Conservation (phyloP, 108 stramenopile genomes). For the Fragilaria crotonensis region DNA sequence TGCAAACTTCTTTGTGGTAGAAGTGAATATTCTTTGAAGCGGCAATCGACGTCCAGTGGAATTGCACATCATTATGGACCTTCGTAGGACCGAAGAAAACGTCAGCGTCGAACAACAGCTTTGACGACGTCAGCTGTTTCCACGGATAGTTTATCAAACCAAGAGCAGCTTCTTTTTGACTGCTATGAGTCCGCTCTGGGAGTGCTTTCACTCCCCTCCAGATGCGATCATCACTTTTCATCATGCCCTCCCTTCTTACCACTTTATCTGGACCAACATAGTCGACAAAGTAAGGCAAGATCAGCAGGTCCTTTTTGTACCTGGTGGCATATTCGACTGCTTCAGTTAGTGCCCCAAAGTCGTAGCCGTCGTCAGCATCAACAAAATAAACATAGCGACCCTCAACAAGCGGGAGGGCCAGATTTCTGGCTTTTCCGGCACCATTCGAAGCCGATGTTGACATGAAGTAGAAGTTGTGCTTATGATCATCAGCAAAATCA, state of each 20-base stretch:
- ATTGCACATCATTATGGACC: conserved; percentile 4
- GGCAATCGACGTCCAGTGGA: conserved; percentile 4
- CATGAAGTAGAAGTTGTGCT: conserved; percentile 5
- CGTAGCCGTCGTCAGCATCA: not conserved
- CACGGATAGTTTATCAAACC: conserved; percentile 3
- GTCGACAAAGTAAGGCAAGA: not conserved
- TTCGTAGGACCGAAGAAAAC: conserved; percentile 9
- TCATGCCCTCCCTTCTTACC: not conserved
- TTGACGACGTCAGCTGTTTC: conserved; percentile 8
- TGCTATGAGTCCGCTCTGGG: not conserved
- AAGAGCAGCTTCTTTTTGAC: conserved; percentile 1
- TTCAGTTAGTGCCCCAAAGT: conserved; percentile 4
- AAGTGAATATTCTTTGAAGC: conserved; percentile 5
- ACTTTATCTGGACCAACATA: not conserved
- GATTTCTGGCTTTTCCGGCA: not conserved
- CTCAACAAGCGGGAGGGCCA: conserved; percentile 1
- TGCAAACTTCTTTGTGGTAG: not conserved
- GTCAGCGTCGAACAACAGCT: conserved; percentile 3
- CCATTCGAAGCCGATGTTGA: not conserved
- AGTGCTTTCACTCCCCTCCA: not conserved
- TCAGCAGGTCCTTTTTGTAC: not conserved
- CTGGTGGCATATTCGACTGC: not conserved
- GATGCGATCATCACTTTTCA: conserved; percentile 3
- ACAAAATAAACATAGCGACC: conserved; percentile 6
- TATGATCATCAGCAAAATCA: conserved; percentile 1